Conservation (phyloP, 1,139 yeast species). For the Magnusiomyces paraingens region DNA sequence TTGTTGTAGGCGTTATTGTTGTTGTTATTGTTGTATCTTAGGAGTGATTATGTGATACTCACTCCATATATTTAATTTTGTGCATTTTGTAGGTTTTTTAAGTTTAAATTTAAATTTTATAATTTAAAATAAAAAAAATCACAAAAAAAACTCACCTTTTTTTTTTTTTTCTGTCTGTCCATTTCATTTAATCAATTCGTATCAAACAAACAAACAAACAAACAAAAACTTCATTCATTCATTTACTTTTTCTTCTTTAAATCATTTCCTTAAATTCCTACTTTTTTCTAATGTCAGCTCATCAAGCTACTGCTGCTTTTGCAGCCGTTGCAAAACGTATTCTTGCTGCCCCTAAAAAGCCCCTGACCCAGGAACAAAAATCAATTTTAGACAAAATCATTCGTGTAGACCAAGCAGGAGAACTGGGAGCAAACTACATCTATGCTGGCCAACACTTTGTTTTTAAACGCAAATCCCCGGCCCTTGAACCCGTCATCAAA, state of each 20-base stretch:
- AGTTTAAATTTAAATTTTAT: too few species aligned
- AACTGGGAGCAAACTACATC: conserved; percentile 92
- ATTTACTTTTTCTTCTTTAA: too few species aligned
- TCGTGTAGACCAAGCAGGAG: conserved; percentile 97
- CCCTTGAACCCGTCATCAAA: conserved; percentile 63
- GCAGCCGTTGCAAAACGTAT: conserved; percentile 10
- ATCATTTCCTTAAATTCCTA: too few species aligned
- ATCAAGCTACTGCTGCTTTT: conserved; percentile 9
- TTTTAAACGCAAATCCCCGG: conserved; percentile 50
- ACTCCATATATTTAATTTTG: not conserved
- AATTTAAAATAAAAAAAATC: too few species aligned
- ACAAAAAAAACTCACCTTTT: too few species aligned
- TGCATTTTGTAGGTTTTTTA: not conserved
- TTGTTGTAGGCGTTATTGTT: too few species aligned
- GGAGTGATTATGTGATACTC: not conserved
- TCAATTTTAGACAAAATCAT: conserved; percentile 71
- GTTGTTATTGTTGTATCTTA: too few species aligned
- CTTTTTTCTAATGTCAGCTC: not conserved
- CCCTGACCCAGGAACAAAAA: conserved; percentile 21
- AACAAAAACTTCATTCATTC: not conserved
- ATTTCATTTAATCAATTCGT: too few species aligned
- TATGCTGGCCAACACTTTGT: conserved; percentile 87
- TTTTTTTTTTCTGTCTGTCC: too few species aligned
- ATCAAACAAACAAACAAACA: too few species aligned
- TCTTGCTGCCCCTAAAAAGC: conserved; percentile 2